Evolutionary conservation across 83 land plant species (phyloP).

Genomic region (Diphasiastrum complanatum): DNA sequence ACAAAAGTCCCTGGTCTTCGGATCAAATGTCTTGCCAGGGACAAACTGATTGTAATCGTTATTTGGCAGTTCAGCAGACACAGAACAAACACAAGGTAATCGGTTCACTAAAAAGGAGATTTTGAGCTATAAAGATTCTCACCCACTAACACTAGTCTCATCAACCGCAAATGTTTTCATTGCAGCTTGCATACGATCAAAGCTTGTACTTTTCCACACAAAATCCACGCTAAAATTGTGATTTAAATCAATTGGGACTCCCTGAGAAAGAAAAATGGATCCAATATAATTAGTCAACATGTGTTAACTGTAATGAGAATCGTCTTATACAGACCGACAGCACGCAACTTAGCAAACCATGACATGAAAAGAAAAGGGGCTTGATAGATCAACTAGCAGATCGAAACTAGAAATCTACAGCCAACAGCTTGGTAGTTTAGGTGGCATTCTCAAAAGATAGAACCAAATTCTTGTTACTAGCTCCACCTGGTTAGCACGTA

Average conservation of each 20-base stretch:
- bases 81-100: not conserved
- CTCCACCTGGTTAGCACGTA: slow-evolving; percentile 90
- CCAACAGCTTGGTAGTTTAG: too few relatives aligned
- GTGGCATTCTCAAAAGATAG: too few relatives aligned
- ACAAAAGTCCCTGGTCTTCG: too few relatives aligned
- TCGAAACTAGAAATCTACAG: too few relatives aligned
- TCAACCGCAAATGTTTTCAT: slow-evolving; percentile 99
- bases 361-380: too few relatives aligned
- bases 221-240: slow-evolving; percentile 98
- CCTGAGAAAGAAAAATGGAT: slow-evolving; percentile 60
- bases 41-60: too few relatives aligned
- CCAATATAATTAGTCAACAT: too few relatives aligned
- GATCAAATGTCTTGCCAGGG: too few relatives aligned
- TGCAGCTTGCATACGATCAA: slow-evolving; percentile 94
- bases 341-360: too few relatives aligned
- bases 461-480: too few relatives aligned
- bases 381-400: too few relatives aligned
- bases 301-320: not conserved
- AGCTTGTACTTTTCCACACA: slow-evolving; percentile 99
- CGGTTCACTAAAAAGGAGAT: not conserved
- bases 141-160: slow-evolving; percentile 99
- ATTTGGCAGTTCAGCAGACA: not conserved
- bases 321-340: too few relatives aligned
- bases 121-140: slow-evolving; percentile 6
- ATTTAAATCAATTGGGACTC: slow-evolving; percentile 95